Evolutionary conservation across 108 stramenopile genomes (phyloP).

Genomic region (Schizochytrium sp.): DNA sequence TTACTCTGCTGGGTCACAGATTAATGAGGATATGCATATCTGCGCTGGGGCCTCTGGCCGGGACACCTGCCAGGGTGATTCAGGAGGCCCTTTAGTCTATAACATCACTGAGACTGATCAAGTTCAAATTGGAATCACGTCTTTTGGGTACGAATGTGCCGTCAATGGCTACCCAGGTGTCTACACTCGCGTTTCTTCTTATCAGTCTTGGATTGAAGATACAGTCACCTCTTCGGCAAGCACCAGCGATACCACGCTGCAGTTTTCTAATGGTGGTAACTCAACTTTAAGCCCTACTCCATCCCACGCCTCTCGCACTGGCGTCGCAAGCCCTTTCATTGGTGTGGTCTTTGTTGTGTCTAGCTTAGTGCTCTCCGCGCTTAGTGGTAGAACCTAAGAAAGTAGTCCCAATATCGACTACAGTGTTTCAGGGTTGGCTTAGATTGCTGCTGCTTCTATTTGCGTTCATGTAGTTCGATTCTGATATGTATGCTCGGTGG

Average conservation of each 20-base stretch:
- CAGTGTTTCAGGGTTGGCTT: no score
- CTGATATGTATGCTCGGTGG: no score
- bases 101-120: no score
- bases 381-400: no score
- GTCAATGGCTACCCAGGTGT: constrained; percentile 23
- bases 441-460: no score
- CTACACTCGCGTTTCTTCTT: neutral
- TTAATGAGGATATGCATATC: neutral
- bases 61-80: constrained; percentile 45
- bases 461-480: no score
- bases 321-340: neutral
- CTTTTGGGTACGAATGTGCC: constrained; percentile 48
- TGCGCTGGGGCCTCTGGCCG: neutral
- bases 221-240: neutral
- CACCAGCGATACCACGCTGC: neutral
- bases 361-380: neutral
- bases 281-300: neutral
- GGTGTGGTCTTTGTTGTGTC: neutral
- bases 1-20: neutral
- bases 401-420: no score
- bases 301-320: neutral
- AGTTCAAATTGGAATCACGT: constrained; percentile 40
- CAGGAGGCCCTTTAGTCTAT: constrained; percentile 30
- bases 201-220: neutral
- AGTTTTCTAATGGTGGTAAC: neutral